Percentiles rank a stretch among this genome's conserved stretches.
Conservation (phyloP, 2,329 filamentous ascomycete genomes). For the Alternaria longipes region DNA sequence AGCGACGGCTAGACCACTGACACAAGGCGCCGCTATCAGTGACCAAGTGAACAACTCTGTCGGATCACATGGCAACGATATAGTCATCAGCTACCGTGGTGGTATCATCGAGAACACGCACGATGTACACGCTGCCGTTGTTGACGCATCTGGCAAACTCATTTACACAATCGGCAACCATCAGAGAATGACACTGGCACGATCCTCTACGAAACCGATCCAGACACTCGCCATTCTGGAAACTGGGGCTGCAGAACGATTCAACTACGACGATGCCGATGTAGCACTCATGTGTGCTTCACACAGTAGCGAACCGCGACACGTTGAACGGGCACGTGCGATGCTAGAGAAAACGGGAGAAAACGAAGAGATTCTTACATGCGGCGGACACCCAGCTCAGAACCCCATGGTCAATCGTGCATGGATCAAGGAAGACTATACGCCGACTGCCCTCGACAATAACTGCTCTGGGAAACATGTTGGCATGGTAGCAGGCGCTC, state of each 20-base stretch:
- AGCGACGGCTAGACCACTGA: neutral
- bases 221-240: constrained; percentile 4
- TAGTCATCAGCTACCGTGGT: neutral
- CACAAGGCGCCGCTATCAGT: neutral
- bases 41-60: fast-evolving
- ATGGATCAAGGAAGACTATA: constrained; percentile 54
- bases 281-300: constrained; percentile 6
- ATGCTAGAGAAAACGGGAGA: neutral
- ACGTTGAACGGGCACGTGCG: neutral
- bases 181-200: neutral
- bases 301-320: constrained; percentile 5
- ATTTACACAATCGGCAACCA: neutral
- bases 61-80: neutral
- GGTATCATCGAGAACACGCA: neutral
- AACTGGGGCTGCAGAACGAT: neutral
- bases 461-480: constrained; percentile 62
- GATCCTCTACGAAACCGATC: neutral
- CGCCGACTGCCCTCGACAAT: constrained; percentile 53
- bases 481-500: constrained; percentile 58
- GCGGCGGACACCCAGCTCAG: neutral
- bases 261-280: neutral
- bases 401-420: constrained; percentile 41
- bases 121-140: neutral
- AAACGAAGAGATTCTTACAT: neutral
- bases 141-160: neutral